phyloP scores from a whole-genome alignment of 306 rosid species.

The Hippophae rhamnoides region DNA sequence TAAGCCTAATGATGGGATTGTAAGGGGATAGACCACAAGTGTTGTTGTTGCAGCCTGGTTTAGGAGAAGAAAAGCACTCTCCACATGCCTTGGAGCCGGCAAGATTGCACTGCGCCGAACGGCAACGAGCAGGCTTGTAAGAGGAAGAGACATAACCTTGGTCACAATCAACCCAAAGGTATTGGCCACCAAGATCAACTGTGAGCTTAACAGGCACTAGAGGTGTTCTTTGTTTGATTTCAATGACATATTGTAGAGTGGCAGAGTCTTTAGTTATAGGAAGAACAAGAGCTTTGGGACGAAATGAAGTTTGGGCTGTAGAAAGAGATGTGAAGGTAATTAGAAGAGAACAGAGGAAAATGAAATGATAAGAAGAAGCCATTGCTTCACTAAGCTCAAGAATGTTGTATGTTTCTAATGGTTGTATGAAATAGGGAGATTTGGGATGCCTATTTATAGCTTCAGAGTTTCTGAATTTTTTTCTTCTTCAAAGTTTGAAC shows the following conservation, averaged over 20 bases:
- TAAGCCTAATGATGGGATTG: background rate
- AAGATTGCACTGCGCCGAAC: slow-evolving; percentile 40
- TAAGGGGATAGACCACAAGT: background rate
- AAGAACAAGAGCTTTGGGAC: background rate
- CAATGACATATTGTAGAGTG: background rate
- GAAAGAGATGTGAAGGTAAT: background rate
- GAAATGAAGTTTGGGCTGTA: background rate
- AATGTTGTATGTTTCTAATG: too few species aligned
- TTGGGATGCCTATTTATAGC: too few species aligned
- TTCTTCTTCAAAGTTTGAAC: too few species aligned
- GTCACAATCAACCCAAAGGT: slow-evolving; percentile 53
- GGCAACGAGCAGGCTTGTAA: slow-evolving; percentile 34
- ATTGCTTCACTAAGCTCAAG: background rate
- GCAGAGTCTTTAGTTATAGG: background rate
- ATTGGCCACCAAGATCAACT: slow-evolving; percentile 46
- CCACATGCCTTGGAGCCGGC: slow-evolving; percentile 6
- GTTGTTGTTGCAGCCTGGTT: background rate
- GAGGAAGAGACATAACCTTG: slow-evolving; percentile 37
- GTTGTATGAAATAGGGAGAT: too few species aligned
- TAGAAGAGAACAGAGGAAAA: too few species aligned
- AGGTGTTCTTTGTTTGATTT: slow-evolving; percentile 41
- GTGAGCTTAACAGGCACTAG: slow-evolving; percentile 46
- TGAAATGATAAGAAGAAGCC: too few species aligned
- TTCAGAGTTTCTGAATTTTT: too few species aligned
- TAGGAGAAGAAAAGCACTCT: slow-evolving; percentile 1